Base-by-base conservation (phyloP, 164 flowering plant species). In the Akebia trifoliata region DNA sequence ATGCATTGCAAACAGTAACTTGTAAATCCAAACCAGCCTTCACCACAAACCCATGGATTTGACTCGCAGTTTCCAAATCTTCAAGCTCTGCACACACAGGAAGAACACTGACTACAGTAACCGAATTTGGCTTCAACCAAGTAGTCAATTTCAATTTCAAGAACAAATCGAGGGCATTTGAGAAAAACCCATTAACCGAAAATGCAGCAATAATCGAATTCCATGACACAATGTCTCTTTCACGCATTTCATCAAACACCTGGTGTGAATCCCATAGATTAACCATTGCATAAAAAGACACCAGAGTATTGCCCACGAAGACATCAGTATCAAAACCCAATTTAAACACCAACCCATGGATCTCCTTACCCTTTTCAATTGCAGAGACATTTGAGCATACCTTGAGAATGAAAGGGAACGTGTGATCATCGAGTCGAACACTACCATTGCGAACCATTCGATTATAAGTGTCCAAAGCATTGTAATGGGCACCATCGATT, bases 211-310 rank as follows among this genome's bases (percentile, higher is more conserved):
- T 67, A 31, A 73, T 20, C 2, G 82, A 77, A 65, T 85, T 85
- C 84, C 88, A 85, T 0, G 86, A 77, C 31, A 85, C 76, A 43
- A 71, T 57, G 65, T 85, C 86, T 53, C 81, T 70, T 29, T 76
- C 82, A 61, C 20, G 37, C 87, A 84, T 82, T 78, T 74, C 90
- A 42, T 73, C 81, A 40, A 84, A 82, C 78, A 77, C 70, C 35
- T 31, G 70, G 59, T n/a, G 21, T 0, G 67, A 78, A 36, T 62
- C 56, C 4, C 11, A 29, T 52, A 74, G 50, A 35, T 42, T 44
- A 20, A 59, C 57, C 32, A 40, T 22, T 0, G 70, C 68, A 45
- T 71, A 74, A 34, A 71, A 71, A 42, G 55, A n/a, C 50, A 71
- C 15, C 1, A 74, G 68, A 7, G 75, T 74, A 55, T 74, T 74